Conservation (phyloP, 495 filamentous ascomycete species). For the Melanomma pulvis-pyrius region DNA sequence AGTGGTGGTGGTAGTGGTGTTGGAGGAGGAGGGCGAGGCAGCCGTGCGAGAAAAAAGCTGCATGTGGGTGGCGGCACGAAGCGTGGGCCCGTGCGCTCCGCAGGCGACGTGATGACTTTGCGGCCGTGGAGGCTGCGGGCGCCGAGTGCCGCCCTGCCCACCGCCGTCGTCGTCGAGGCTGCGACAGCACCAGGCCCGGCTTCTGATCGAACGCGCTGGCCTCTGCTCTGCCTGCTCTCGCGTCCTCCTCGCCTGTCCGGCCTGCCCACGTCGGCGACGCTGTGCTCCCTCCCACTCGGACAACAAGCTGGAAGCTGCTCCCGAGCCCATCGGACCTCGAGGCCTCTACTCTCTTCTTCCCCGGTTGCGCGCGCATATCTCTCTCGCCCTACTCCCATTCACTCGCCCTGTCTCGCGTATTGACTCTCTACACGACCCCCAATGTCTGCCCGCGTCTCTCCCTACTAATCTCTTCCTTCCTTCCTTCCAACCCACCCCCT, state of each 20-base stretch:
- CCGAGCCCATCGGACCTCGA: neutral
- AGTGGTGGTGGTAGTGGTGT: conserved; percentile 7
- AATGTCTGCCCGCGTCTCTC: neutral
- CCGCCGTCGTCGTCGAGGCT: neutral
- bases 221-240: neutral
- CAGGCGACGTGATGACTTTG: neutral
- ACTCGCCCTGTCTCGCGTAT: neutral
- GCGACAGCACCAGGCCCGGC: neutral
- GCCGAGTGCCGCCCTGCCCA: neutral
- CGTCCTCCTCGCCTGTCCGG: neutral
- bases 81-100: neutral
- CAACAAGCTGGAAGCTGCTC: neutral
- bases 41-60: neutral
- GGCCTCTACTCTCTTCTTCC: neutral
- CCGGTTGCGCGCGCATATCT: neutral
- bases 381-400: neutral
- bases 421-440: neutral
- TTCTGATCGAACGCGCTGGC: neutral
- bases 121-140: neutral
- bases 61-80: conserved; percentile 2
- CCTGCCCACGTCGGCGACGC: neutral
- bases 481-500: neutral
- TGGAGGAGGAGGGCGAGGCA: neutral
- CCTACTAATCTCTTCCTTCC: neutral
- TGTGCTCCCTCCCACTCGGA: neutral